These are phyloP conservation scores for Gonium pectorale DNA, from an alignment of 139 green algal genomes.

Conservation along the genomic window DNA sequence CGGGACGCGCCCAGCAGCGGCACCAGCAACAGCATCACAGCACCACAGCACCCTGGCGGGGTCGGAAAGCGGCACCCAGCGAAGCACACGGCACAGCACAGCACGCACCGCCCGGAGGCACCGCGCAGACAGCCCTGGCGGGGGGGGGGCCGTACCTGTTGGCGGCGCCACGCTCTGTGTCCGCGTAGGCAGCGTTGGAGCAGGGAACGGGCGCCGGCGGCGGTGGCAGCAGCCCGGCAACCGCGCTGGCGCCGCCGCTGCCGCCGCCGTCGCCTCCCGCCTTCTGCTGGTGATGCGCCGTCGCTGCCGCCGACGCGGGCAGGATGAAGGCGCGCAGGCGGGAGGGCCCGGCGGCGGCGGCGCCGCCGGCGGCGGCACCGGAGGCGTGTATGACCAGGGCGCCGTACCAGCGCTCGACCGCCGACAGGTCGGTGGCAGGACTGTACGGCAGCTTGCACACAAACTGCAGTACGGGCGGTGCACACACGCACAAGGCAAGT, in stretches of 20 bases:
- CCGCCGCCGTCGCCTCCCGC: too few species aligned
- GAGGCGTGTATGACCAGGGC: slow-evolving; percentile 47
- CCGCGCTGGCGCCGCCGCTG: neutral
- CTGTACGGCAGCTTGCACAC: slow-evolving; percentile 37
- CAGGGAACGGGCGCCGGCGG: neutral
- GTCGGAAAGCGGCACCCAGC: too few species aligned
- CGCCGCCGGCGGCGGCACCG: neutral
- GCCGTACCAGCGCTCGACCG: slow-evolving; percentile 40
- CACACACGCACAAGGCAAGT: too few species aligned
- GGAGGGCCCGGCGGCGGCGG: neutral
- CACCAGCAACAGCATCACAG: too few species aligned
- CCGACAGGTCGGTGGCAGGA: slow-evolving; percentile 47
- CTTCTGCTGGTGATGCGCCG: slow-evolving; percentile 21
- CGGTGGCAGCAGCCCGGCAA: slow-evolving; percentile 1
- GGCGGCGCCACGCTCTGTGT: slow-evolving; percentile 15
- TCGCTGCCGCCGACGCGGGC: slow-evolving; percentile 10
- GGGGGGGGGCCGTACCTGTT: too few species aligned
- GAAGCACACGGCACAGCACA: too few species aligned
- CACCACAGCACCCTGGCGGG: too few species aligned
- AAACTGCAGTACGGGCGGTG: slow-evolving; percentile 12
- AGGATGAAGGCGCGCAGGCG: slow-evolving; percentile 13
- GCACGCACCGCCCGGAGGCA: too few species aligned
- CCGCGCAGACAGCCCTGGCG: too few species aligned
- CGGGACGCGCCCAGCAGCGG: too few species aligned
- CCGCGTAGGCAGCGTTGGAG: slow-evolving; percentile 8